These are phyloP conservation scores for Gastroboletus turbinatus DNA, from an alignment of 1,284 basidiomycete genomes.

Conservation along the genomic window DNA sequence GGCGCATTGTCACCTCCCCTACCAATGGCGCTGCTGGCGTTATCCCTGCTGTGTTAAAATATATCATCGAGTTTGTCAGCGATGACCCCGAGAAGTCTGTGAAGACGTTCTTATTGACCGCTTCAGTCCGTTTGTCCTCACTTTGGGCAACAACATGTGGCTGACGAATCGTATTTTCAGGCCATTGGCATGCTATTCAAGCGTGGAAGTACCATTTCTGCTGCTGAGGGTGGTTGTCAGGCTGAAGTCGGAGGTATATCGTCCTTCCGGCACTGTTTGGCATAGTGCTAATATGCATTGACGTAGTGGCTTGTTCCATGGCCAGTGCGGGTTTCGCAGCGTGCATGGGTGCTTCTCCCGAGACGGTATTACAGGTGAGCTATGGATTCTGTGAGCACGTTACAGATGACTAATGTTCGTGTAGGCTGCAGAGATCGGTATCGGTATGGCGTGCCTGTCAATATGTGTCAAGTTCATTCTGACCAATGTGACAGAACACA, in stretches of 20 bases:
- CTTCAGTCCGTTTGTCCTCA: conserved; percentile 52
- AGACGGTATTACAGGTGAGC: conserved; percentile 71
- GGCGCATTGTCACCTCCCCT: conserved; percentile 92
- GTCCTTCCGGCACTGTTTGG: background rate
- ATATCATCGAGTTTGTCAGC: conserved; percentile 86
- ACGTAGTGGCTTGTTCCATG: conserved; percentile 84
- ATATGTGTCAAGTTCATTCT: conserved; percentile 3
- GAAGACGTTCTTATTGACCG: conserved; percentile 83
- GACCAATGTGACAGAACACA: conserved; percentile 59
- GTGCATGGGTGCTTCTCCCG: conserved; percentile 85
- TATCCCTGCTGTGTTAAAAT: conserved; percentile 89
- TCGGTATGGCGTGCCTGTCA: conserved; percentile 50
- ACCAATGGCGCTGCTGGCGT: conserved; percentile 90
- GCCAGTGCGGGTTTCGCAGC: conserved; percentile 92
- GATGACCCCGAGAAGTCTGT: conserved; percentile 88
- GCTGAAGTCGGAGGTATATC: conserved; percentile 77
- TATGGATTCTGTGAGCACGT: background rate
- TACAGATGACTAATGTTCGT: conserved; percentile 14
- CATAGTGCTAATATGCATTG: conserved; percentile 1
- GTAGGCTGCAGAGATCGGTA: conserved; percentile 93
- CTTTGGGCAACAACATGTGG: background rate
- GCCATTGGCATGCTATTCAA: conserved; percentile 97
- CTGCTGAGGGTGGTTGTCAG: conserved; percentile 91
- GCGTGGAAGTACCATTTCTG: conserved; percentile 93
- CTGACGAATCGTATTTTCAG: conserved; percentile 37